phyloP scores from a whole-genome alignment of 805 yeast genomes.

The Yamadazyma ubonensis region DNA sequence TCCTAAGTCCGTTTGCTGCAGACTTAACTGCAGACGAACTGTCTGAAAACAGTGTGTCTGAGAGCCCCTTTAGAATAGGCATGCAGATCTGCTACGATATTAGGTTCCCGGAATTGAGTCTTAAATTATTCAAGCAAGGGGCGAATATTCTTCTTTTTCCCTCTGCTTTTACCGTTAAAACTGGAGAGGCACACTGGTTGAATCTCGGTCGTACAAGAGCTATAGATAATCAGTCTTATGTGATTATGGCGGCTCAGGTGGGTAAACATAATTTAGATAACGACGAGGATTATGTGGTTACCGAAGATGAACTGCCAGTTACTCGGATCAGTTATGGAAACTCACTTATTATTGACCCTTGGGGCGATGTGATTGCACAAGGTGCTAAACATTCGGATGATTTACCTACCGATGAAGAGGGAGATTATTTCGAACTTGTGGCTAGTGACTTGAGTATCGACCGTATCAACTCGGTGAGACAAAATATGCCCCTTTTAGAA shows the following conservation, averaged over 20 bases:
- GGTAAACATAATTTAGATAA: conserved; percentile 64
- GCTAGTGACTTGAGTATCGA: conserved; percentile 67
- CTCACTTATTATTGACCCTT: conserved; percentile 83
- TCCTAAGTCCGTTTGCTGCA: conserved; percentile 59
- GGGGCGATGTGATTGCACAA: conserved; percentile 76
- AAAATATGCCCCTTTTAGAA: conserved; percentile 72
- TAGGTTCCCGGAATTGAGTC: conserved; percentile 79
- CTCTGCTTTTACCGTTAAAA: conserved; percentile 87
- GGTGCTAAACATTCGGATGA: conserved; percentile 30
- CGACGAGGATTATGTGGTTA: conserved; percentile 22
- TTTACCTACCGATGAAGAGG: conserved; percentile 17
- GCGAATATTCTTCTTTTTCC: conserved; percentile 82
- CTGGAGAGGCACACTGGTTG: conserved; percentile 92
- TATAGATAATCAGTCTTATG: conserved; percentile 82
- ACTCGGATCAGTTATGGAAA: conserved; percentile 81
- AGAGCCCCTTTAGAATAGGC: conserved; percentile 49
- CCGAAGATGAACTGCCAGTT: conserved; percentile 23
- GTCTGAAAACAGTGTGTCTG: too few relatives aligned
- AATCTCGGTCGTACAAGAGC: conserved; percentile 80
- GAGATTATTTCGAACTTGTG: conserved; percentile 43
- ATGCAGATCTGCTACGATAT: conserved; percentile 82
- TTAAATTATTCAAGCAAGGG: conserved; percentile 61
- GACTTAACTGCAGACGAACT: conserved; percentile 10
- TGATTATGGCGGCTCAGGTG: conserved; percentile 84
- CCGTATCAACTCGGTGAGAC: conserved; percentile 49